Base-by-base conservation (phyloP, 176 grass and related monocot species). In the Aegilops tauschii region DNA sequence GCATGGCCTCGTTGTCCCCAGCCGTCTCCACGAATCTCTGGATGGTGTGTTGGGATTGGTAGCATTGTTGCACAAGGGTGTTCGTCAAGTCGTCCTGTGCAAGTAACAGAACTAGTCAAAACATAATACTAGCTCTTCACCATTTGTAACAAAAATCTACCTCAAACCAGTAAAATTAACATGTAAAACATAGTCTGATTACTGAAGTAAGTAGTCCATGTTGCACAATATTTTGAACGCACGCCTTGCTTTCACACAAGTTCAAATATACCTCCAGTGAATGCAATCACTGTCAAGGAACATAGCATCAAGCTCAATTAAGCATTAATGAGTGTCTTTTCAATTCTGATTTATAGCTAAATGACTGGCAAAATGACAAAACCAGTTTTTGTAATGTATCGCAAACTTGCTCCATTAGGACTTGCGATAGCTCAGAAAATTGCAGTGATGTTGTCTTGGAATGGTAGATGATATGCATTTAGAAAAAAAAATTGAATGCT, bases 11-110 rank as follows among this genome's bases (percentile, higher is more conserved):
- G 3, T 96, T 91, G 54, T 94, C 91, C 78, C 79, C 94, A 49
- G 91, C 86, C 0, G 90, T 93, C 80, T 97, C 97, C 12, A 99
- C 88, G 81, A 99, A 94, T 86, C 83, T 88, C 94, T 97, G 97
- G 61, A 99, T 85, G 52, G 92, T 94, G 77, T 94, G 92, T 47
- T 96, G 97, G 79, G 90, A 90, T 83, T 93, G 90, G 69, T 77
- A 88, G 90, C 97, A 99, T 73, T 99, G 97, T 83, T 96, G 92
- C 47, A 97, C 89, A 69, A 99, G 90, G 32, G 97, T 99, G 77
- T 73, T 76, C 61, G 94, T 90, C 74, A 99, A 84, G 73, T 99
- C 94, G 85, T 99, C 97, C 94, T 99, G 85, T 61, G 47, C 49
- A 67, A 8, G 69, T 45, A 78, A 66, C 42, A 86, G 40, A 87